Base-by-base conservation (phyloP, 768 basidiomycete species). In the Cyclocybe aegerita region DNA sequence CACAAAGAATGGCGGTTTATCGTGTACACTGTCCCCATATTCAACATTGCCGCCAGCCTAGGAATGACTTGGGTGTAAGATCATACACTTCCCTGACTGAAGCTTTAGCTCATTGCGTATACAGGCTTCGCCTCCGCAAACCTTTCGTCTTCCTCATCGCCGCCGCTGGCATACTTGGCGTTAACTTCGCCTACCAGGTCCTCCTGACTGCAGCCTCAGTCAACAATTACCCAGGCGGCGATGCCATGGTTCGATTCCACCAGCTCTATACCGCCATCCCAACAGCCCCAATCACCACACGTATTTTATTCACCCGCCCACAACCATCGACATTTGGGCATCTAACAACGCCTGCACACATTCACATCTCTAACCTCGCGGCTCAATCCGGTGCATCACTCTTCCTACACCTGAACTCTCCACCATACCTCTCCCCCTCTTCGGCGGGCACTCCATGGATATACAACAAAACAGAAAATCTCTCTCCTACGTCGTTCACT, bases 1-100 rank as follows among this genome's bases (percentile, higher is more conserved):
- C 97, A 99, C 70, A 99, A 99, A 65, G 97, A 99, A 69, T 99
- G 97, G 97, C 81, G 97, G 6, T 99, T 99, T 68, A 74, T 98
- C 49, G 78, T 93, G 7, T 98, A 98, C 61, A 78, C 84, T 12
- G 80, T 98, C 0, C 94, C 95, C 0, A 62, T 82, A 2, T 73
- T 93, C 66, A 96, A 97, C 58, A 66, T 94, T 3, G 81, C 86
- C 1, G 93, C 90, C 1, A 86, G 93, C 0, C 66, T 83, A 11
- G 86, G 83, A 2, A 73, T 82, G 1, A 64, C 71, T 4, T 79
- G 76, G 65, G 64, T 94, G 90, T 95, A 68, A 55, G 88, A 16
- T 23, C 17, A 11, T 23, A 39, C 17, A 10, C 33, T 39, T 14
- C 43, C 34, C 31, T 49, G 10, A 15, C 5, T 14, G 9, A 17